These are phyloP conservation scores for Plasmodium chabaudi DNA, from an alignment of 169 alveolate species.

Conservation along the genomic window DNA sequence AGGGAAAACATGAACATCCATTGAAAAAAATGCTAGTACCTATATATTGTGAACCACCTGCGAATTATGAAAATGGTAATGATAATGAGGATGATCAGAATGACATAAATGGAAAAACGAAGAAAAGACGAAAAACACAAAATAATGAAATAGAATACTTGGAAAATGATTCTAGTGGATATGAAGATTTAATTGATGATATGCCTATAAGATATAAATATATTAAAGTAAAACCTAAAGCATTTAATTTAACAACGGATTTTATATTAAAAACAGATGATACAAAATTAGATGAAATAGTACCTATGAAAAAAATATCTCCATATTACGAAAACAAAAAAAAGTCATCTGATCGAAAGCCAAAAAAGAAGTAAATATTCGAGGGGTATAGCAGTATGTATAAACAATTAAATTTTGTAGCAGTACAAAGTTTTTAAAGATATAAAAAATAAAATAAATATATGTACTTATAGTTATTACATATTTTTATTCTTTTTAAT, in stretches of 20 bases:
- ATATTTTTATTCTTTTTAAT: too few relatives aligned
- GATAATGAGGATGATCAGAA: background rate
- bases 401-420: too few relatives aligned
- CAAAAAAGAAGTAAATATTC: too few relatives aligned
- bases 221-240: slow-evolving; percentile 80
- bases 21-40: slow-evolving; percentile 77
- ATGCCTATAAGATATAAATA: slow-evolving; percentile 85
- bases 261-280: slow-evolving; percentile 80
- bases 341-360: too few relatives aligned
- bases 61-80: slow-evolving; percentile 12
- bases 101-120: background rate
- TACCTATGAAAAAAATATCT: slow-evolving; percentile 75
- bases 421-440: too few relatives aligned
- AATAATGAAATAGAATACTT: slow-evolving; percentile 10
- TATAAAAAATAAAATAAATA: too few relatives aligned
- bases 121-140: too few relatives aligned
- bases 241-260: slow-evolving; percentile 77
- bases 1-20: slow-evolving; percentile 80
- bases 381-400: too few relatives aligned
- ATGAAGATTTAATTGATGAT: slow-evolving; percentile 85
- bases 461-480: too few relatives aligned
- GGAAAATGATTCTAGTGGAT: slow-evolving; percentile 78
- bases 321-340: slow-evolving; percentile 7
- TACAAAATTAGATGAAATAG: slow-evolving; percentile 77
- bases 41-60: slow-evolving; percentile 67